Base-by-base conservation (phyloP, 208 protist species). In the Leishmania gerbilli region DNA sequence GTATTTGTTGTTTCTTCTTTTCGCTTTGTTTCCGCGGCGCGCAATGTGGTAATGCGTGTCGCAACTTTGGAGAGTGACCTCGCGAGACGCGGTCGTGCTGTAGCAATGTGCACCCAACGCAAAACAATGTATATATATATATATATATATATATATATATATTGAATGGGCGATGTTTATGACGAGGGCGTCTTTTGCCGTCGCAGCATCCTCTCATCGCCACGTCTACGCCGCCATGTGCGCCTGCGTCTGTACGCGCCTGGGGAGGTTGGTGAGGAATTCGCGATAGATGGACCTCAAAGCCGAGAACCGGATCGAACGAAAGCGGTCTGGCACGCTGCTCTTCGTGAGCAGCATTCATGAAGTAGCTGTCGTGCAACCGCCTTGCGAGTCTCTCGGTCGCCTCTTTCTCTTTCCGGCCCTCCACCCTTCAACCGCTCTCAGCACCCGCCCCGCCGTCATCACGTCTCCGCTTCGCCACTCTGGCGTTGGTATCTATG, bases 11-110 rank as follows among this genome's bases (percentile, higher is more conserved):
- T 78, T 77, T 77, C 24, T 27, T 86, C 11, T 21, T 68, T 76
- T 72, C 81, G 27, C 74, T 79, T 79, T 77, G 6, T 77, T 84
- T 49, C 71, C 31, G 68, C 64, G 13, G 55, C 58, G 60, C 75
- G 37, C 58, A 42, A 40, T 8, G n/a, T 15, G 1, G n/a, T 42
- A 68, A 42, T n/a, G 67, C 7, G 67, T 24, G 15, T 76, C 56
- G 55, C 47, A 68, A 17, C 68, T 51, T 37, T 53, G 15, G 40
- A 56, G 56, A 65, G 13, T 3, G 11, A 65, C 49, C 67, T 64
- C 58, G 31, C 71, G 72, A 56, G 49, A 80, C 6, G 40, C 74
- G 4, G 79, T 80, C 21, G 47, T 58, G 42, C 27, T 67, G 40
- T 24, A 45, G 24, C 31, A 64, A 42, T 76, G 11, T 49, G 21